Evolutionary conservation across 163 green algal species (phyloP).

Genomic region (Chlorella variabilis): DNA sequence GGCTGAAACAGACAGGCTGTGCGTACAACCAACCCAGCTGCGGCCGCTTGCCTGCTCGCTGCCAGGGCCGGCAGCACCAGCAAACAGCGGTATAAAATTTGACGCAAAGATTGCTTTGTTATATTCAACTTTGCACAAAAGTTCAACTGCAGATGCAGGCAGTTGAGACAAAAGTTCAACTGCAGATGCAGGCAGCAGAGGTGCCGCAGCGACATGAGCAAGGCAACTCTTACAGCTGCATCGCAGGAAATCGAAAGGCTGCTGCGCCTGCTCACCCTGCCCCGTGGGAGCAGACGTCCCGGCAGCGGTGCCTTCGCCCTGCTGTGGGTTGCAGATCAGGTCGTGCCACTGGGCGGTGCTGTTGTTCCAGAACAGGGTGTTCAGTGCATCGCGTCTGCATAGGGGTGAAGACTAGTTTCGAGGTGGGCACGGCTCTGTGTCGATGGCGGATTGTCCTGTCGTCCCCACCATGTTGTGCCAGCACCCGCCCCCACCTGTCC

Average conservation of each 20-base stretch:
- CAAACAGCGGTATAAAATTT: constrained; percentile 60
- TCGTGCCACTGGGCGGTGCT: constrained; percentile 68
- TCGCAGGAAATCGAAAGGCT: too few species aligned
- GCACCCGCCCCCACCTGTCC: constrained; percentile 16
- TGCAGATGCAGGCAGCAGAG: neutral
- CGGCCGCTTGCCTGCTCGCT: constrained; percentile 8
- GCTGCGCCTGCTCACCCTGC: too few species aligned
- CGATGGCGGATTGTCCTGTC: neutral
- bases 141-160: neutral
- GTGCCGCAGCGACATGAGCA: neutral
- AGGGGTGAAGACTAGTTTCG: neutral
- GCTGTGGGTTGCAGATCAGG: constrained; percentile 44
- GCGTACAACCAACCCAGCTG: too few species aligned
- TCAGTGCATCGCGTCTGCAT: constrained; percentile 57
- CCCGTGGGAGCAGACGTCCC: too few species aligned
- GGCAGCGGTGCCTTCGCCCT: neutral
- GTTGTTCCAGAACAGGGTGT: constrained; percentile 80
- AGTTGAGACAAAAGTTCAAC: neutral
- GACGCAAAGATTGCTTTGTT: constrained; percentile 49
- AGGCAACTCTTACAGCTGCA: too few species aligned
- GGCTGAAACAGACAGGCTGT: neutral
- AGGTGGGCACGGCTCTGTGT: too few species aligned
- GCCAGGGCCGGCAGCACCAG: neutral
- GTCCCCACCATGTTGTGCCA: too few species aligned
- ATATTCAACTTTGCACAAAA: constrained; percentile 1